Base-by-base conservation (phyloP, 2,329 filamentous ascomycete species). In the Phaeosphaeriaceae sp. region DNA sequence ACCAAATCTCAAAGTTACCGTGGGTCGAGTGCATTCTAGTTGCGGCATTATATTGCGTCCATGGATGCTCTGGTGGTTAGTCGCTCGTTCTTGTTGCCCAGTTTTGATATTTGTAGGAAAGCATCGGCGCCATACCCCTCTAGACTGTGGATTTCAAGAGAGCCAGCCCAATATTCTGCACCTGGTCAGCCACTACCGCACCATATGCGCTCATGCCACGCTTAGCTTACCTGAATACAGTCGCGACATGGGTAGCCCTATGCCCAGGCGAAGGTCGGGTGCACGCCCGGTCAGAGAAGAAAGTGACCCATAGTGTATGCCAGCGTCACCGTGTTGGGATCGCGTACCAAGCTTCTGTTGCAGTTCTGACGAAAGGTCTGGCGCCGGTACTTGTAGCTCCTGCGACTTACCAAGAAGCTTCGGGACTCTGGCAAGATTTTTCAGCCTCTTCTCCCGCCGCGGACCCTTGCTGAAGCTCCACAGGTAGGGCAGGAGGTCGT, bases 401-500 rank as follows among this genome's bases (percentile, higher is more conserved):
- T 98, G 92, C 82, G 97, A 88, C 0, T 94, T 99, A 20, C 93
- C 95, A 13, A 94, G 91, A 85, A 99, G 90, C 60, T 91, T 91
- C 2, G 95, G 95, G 2, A 99, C 94, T 63, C 90, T 88, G 11
- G 87, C 87, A 9, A 99, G 85, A 74, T 97, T 98, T 68, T 91
- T 84, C n/a, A 98, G 84, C 3, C 92, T 88, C 59, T 88, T 86
- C 65, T 89, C 84, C 57, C 88, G 91, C 36, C 92, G 88, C 1
- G 93, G 92, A 0, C 94, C 94, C 79, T 98, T 98, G 78, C 89
- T 93, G 76, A 99, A 99, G 24, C 93, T 96, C 95, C 96, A 99
- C 6, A 99, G 84, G 74, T 96, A 91, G 0, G 94, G 93, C 21
- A 97, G 81, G 57, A 94, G 87, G 45, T 95, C 91, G 49, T 89